Evolutionary conservation across 2,329 filamentous ascomycete genomes (phyloP).

Genomic region (Pseudocercospora crystallina): DNA sequence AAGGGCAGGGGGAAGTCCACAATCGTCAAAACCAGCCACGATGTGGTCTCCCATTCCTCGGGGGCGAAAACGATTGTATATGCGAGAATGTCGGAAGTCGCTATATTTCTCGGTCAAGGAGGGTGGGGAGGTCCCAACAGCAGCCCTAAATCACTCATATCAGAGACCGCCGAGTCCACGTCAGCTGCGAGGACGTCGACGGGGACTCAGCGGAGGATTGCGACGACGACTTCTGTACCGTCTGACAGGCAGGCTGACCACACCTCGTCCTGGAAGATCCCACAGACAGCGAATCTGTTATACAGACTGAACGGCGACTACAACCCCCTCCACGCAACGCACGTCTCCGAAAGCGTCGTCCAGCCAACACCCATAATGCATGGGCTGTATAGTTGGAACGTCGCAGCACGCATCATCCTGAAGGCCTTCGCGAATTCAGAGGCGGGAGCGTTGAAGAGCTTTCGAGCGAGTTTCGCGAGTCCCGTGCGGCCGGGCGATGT

Average conservation of each 20-base stretch:
- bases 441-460: constrained; percentile 77
- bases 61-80: neutral
- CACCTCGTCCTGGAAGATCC: neutral
- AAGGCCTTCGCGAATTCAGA: constrained; percentile 71
- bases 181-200: too few relatives aligned
- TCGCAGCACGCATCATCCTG: constrained; percentile 68
- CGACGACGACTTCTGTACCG: too few relatives aligned
- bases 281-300: constrained; percentile 68
- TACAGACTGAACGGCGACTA: constrained; percentile 90
- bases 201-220: too few relatives aligned
- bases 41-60: constrained; percentile 63
- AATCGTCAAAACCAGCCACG: constrained; percentile 73
- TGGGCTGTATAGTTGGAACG: constrained; percentile 84
- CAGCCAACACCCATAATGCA: constrained; percentile 85
- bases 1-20: constrained; percentile 77
- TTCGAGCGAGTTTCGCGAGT: constrained; percentile 81
- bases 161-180: too few relatives aligned
- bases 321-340: constrained; percentile 88
- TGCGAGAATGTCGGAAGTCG: constrained; percentile 64
- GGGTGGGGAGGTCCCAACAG: constrained; percentile 85
- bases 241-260: too few relatives aligned
- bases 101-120: constrained; percentile 76
- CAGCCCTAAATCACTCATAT: too few relatives aligned
- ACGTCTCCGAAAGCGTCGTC: constrained; percentile 69
- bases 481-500: constrained; percentile 80